Evolutionary conservation across 2,329 filamentous ascomycete genomes (phyloP), one percentile per base, ranked within the genome.

Genomic region (Penicillium sp.): DNA sequence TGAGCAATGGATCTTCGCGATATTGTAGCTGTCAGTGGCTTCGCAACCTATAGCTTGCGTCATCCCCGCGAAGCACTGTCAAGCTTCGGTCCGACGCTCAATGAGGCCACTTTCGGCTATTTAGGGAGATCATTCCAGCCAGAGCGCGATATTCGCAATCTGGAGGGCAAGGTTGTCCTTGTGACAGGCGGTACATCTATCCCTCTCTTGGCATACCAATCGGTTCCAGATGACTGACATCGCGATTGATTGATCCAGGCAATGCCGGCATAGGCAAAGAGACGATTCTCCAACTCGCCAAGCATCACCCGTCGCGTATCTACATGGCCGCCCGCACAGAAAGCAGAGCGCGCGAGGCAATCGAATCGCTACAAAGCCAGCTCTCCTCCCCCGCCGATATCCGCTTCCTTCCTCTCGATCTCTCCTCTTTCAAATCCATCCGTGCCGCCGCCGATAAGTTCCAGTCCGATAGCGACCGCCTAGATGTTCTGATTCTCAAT

Each of bases 321-420:
- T 84, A 80, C 69, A 76, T 85, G 54, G 80, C 76, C 13, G 80
- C 80, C 2, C 78, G 81, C 42, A 78, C 72, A 18, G 69, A 69
- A 46, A 59, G 65, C 39, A 71, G 76, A 42, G 76, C 76, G 10
- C 76, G 72, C 18, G 70, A 75, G 7, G 72, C 76, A 8, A 77
- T 83, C 39, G 67, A 77, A 14, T 68, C 72, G 2, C 72, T 77
- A 55, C 64, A 76, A 56, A 48, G 67, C 1, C 59, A 66, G 19
- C 61, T 71, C 26, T 55, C 65, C 46, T 67, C 56, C 40, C 68
- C 60, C 8, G 64, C 70, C 19, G 71, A 76, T 52, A 74, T 82
- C 50, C 69, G 72, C 38, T 73, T 75, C 56, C 63, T 84, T 8
- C 65, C 73, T 10, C 74, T 81, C 26, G 80, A 84, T 59, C 71